Conservation (phyloP, 1,139 yeast genomes). For the Tardiomyces blankii region DNA sequence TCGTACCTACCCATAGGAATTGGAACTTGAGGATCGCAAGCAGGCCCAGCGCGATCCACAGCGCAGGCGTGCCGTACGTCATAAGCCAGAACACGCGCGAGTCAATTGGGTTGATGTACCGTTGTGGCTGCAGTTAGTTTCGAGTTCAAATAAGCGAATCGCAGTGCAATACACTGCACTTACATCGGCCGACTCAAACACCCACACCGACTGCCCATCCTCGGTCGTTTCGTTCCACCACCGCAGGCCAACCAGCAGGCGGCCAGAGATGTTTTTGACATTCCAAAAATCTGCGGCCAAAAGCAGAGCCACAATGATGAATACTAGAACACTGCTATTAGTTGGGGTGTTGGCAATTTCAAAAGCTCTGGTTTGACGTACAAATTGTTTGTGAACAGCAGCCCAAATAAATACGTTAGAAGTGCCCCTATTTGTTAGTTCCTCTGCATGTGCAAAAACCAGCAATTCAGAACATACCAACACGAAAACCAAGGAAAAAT, state of each 20-base stretch:
- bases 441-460: too few relatives aligned
- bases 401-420: slow-evolving; percentile 5
- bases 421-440: slow-evolving; percentile 11
- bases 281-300: slow-evolving; percentile 92
- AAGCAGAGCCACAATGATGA: slow-evolving; percentile 63
- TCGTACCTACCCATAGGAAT: slow-evolving; percentile 39
- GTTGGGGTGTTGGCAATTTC: slow-evolving; percentile 12
- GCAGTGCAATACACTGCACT: slow-evolving; percentile 12
- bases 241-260: slow-evolving; percentile 80
- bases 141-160: slow-evolving; percentile 4
- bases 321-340: slow-evolving; percentile 41
- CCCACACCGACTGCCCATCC: slow-evolving; percentile 71
- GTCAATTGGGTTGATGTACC: slow-evolving; percentile 85
- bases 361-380: slow-evolving; percentile 12
- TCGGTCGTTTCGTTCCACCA: slow-evolving; percentile 69
- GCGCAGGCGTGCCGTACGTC: slow-evolving; percentile 59
- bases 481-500: slow-evolving; percentile 50
- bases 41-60: slow-evolving; percentile 65
- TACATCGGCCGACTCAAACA: slow-evolving; percentile 68
- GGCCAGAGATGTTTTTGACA: slow-evolving; percentile 81
- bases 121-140: slow-evolving; percentile 33
- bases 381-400: slow-evolving; percentile 36
- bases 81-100: slow-evolving; percentile 81
- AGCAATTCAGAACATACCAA: slow-evolving; percentile 44
- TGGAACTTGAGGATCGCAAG: slow-evolving; percentile 70